A percentile compares a stretch with the other conserved stretches of the same genome.
Conservation (phyloP, 2,329 filamentous ascomycete species). For the Cytospora mali region DNA sequence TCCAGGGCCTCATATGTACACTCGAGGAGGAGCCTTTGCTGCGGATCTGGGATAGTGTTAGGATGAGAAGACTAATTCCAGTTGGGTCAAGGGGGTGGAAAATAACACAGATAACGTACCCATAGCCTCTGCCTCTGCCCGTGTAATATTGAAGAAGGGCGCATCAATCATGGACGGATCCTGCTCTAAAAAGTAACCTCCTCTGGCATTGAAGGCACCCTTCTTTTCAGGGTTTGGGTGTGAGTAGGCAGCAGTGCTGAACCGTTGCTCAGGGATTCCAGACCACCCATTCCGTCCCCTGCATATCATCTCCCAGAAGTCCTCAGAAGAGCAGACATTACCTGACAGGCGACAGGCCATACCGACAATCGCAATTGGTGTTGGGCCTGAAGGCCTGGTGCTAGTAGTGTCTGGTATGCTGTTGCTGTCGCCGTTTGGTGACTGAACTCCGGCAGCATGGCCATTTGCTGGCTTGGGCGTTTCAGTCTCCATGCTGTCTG, state of each 20-base stretch:
- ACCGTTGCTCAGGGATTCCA: slow-evolving; percentile 37
- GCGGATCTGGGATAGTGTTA: slow-evolving; percentile 32
- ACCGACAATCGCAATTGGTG: slow-evolving; percentile 19
- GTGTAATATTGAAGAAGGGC: slow-evolving; percentile 42
- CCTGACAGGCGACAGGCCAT: slow-evolving; percentile 22
- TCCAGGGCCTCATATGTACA: slow-evolving; percentile 41
- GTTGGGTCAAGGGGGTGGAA: too few species aligned
- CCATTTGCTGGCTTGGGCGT: not conserved
- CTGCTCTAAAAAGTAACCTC: slow-evolving; percentile 39
- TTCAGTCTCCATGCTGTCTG: not conserved
- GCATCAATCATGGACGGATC: slow-evolving; percentile 38
- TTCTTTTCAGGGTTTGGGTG: slow-evolving; percentile 40
- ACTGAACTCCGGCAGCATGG: not conserved
- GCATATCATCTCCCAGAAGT: slow-evolving; percentile 39
- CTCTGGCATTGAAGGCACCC: slow-evolving; percentile 37
- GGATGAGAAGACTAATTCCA: not conserved
- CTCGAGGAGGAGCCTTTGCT: slow-evolving; percentile 39
- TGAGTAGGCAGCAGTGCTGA: slow-evolving; percentile 39
- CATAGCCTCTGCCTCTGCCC: slow-evolving; percentile 41
- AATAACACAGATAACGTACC: slow-evolving; percentile 29
- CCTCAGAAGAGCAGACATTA: slow-evolving; percentile 35
- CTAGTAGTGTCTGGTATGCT: not conserved
- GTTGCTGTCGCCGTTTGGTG: not conserved
- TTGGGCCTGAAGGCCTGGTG: not conserved
- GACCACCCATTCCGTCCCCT: slow-evolving; percentile 36